Evolutionary conservation across 352 stramenopile species (phyloP).

Genomic region (Globisporangium camurandrum): DNA sequence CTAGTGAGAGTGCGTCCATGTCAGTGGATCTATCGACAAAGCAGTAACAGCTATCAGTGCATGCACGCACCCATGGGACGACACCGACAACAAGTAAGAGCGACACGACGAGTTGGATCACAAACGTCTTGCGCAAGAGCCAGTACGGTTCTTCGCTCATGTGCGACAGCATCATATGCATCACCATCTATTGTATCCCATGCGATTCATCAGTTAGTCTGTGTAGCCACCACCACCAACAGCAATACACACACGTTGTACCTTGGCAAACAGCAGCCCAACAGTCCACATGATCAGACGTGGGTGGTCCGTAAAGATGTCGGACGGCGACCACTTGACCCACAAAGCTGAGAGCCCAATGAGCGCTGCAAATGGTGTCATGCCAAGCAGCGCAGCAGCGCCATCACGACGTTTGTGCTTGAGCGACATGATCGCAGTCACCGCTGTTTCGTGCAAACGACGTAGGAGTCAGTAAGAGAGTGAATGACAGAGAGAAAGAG

Average conservation of each 20-base stretch:
- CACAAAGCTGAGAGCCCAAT: slow-evolving; percentile 65
- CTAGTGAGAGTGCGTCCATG: slow-evolving; percentile 21
- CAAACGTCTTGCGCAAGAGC: slow-evolving; percentile 79
- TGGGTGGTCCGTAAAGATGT: slow-evolving; percentile 77
- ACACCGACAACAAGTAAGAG: slow-evolving; percentile 63
- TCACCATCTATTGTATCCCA: slow-evolving; percentile 56
- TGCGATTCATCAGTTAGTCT: neutral
- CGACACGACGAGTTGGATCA: slow-evolving; percentile 49
- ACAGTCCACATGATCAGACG: slow-evolving; percentile 83
- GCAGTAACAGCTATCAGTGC: neutral
- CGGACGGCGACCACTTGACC: slow-evolving; percentile 71
- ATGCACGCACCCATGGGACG: slow-evolving; percentile 57
- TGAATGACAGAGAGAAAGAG: too few relatives aligned
- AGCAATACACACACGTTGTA: too few relatives aligned
- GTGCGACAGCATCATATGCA: slow-evolving; percentile 87
- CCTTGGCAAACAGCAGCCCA: slow-evolving; percentile 76
- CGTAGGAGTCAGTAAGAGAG: too few relatives aligned
- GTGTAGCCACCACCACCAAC: neutral
- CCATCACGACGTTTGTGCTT: slow-evolving; percentile 52
- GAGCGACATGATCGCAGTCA: slow-evolving; percentile 62
- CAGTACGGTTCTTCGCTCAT: slow-evolving; percentile 84
- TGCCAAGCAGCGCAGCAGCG: slow-evolving; percentile 47
- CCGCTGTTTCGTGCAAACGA: too few relatives aligned
- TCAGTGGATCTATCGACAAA: neutral
- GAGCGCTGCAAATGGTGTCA: slow-evolving; percentile 59